Evolutionary conservation across 2,329 filamentous ascomycete genomes (phyloP), one percentile per base, ranked within the genome.

Genomic region (Fusarium sp.): DNA sequence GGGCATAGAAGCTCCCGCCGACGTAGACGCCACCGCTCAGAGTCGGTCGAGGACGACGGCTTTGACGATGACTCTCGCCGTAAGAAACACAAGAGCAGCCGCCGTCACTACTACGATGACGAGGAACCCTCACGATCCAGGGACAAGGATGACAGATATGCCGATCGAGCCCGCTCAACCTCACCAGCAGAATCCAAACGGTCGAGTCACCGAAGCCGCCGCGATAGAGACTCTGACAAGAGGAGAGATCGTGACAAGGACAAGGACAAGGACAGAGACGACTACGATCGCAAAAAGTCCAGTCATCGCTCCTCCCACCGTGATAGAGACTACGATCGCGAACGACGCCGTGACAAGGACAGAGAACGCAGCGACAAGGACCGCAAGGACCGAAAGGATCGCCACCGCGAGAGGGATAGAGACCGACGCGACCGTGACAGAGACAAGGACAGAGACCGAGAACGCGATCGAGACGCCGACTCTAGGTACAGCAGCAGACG

Each of bases 141-240:
- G n/a, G 68, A 70, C 20, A 70, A 60, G 66, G 81, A 84, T 73
- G 83, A 86, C 57, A 85, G 85, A 73, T 78, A 86, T 74, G 84
- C 85, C 14, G 88, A 91, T 57, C 88, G 88, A 60, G 91, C 91
- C 1, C 88, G 92, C 66, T 94, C 93, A 6, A 87, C 87, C 6
- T 94, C 93, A 3, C 89, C 88, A 2, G 89, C 90, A 14, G 87
- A 88, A 11, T 87, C 87, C 40, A 90, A 88, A 73, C 83, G 87
- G 63, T 88, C 89, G 8, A 86, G 87, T 58, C 89, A 91, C 76
- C 89, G 90, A 70, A 91, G 90, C 74, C 91, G 89, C 61, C 88
- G 87, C 73, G 90, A 93, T 47, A 86, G 86, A 66, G 85, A 85
- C 66, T 81, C 81, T 33, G 86, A 89, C 56, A 80, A 85, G 62